phyloP scores from a whole-genome alignment of 768 basidiomycete genomes.

The Psilocybe cubensis region DNA sequence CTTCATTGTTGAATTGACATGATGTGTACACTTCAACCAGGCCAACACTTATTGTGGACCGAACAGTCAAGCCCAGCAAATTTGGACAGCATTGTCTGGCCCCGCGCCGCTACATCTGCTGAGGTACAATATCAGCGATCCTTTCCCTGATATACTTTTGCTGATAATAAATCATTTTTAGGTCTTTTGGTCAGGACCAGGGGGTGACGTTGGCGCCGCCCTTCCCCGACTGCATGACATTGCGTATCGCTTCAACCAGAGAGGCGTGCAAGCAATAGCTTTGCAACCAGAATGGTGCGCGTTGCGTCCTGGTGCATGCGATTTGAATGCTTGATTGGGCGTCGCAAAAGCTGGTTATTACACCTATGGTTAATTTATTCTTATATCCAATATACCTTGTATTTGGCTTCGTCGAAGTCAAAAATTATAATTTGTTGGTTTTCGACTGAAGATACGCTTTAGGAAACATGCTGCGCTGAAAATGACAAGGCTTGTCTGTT shows the following conservation, averaged over 20 bases:
- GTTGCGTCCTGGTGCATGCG: conserved; percentile 59
- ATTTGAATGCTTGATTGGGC: conserved; percentile 43
- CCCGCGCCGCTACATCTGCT: conserved; percentile 68
- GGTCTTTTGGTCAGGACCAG: conserved; percentile 74
- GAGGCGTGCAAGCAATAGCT: conserved; percentile 62
- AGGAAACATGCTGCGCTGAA: no score
- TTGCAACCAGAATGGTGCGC: conserved; percentile 80
- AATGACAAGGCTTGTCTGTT: not conserved
- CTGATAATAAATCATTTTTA: conserved; percentile 2
- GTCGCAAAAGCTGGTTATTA: not conserved
- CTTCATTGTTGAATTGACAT: not conserved
- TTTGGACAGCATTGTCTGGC: conserved; percentile 72
- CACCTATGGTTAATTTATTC: not conserved
- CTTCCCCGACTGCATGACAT: conserved; percentile 72
- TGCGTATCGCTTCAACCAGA: conserved; percentile 59
- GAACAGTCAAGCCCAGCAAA: conserved; percentile 73
- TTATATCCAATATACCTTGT: not conserved
- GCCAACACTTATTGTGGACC: conserved; percentile 72
- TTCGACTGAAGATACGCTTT: not conserved
- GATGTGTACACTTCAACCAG: no score
- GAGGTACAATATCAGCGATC: conserved; percentile 39
- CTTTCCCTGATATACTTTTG: not conserved
- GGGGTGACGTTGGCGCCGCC: conserved; percentile 49
- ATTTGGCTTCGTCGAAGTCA: not conserved
- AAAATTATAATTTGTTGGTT: not conserved